phyloP scores from a whole-genome alignment of 139 green algal species.

The Micractinium conductrix region DNA sequence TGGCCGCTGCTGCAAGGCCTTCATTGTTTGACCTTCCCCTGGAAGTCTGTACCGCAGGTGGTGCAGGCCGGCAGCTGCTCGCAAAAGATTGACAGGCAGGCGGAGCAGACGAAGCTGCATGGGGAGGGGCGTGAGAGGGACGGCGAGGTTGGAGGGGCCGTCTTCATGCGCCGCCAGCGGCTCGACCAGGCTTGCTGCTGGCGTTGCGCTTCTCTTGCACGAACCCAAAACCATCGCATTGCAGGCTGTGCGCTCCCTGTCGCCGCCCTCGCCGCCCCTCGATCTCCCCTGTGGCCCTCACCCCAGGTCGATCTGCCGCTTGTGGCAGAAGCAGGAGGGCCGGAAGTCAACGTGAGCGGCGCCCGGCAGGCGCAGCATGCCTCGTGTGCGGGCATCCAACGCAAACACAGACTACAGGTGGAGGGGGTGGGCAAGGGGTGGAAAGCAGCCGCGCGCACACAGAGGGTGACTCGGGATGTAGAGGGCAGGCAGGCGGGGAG shows the following conservation, averaged over 20 bases:
- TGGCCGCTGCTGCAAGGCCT: no score
- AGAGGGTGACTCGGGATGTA: no score
- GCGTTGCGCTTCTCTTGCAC: no score
- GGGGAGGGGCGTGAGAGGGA: no score
- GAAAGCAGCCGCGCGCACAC: not conserved
- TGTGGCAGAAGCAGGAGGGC: constrained; percentile 77
- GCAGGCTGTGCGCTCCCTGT: no score
- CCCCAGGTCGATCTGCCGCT: constrained; percentile 39
- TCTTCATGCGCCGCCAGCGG: no score
- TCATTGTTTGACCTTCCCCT: no score
- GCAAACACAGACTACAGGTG: constrained; percentile 41
- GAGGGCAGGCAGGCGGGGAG: no score
- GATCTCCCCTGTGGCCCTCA: not conserved
- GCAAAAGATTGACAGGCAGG: constrained; percentile 86
- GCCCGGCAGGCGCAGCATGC: constrained; percentile 48
- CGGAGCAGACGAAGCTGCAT: constrained; percentile 72
- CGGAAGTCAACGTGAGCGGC: constrained; percentile 69
- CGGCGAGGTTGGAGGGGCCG: no score
- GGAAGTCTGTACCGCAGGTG: constrained; percentile 70
- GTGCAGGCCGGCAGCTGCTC: constrained; percentile 53
- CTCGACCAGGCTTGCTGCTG: no score
- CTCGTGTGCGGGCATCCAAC: constrained; percentile 44
- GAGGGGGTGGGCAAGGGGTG: not conserved
- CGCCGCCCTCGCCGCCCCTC: not conserved
- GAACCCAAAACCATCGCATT: no score